Base-by-base conservation (phyloP, 805 yeast genomes). In the Clavispora santaluciae region DNA sequence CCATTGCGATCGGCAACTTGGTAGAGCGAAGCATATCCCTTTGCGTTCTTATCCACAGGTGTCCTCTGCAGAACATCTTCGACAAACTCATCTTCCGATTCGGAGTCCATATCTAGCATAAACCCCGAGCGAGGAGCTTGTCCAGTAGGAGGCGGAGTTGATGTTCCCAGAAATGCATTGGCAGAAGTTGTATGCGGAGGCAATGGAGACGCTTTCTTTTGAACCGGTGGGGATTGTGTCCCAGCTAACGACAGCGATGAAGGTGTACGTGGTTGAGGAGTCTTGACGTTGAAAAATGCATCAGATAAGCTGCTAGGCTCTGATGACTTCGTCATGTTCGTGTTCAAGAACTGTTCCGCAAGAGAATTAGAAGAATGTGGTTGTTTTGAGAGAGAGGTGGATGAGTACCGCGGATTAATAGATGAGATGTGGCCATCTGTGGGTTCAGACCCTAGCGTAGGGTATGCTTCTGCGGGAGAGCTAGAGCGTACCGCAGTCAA, bases 1-100 rank as follows among this genome's bases (percentile, higher is more conserved):
- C 72, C 71, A 43, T 57, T 67, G 36, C 57, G 59, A 22, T 72
- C 79, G 2, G 81, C 81, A 18, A 77, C 78, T 45, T 73, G 77
- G 40, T 74, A 69, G 35, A 74, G 54, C 1, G 77, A 66, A 17
- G 74, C 69, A 46, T 66, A 73, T 21, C 47, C 46, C 22, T 39
- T 39, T 16, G 39, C 51, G 7, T 40, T 41, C 7, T 34, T 35
- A 5, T 20, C 22, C 20, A 20, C 34, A 29, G 37, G 39, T 21
- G 41, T 29, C 26, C 42, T 22, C 31, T 40, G 40, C 15, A 34
- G 15, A 35, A 21, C 43, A 30, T 58, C 55, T 29, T 54, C 62
- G 13, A 47, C 45, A 39, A 41, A 55, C 48, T 56, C 73, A 46
- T 49, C 66, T 29, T 59, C 68, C 7, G 62, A 60, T 18, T 62